Percentiles rank a stretch among this genome's conserved stretches.
These are phyloP conservation scores for Fusarium tjaetaba DNA, from an alignment of 2,329 filamentous ascomycete species.

Conservation along the genomic window DNA sequence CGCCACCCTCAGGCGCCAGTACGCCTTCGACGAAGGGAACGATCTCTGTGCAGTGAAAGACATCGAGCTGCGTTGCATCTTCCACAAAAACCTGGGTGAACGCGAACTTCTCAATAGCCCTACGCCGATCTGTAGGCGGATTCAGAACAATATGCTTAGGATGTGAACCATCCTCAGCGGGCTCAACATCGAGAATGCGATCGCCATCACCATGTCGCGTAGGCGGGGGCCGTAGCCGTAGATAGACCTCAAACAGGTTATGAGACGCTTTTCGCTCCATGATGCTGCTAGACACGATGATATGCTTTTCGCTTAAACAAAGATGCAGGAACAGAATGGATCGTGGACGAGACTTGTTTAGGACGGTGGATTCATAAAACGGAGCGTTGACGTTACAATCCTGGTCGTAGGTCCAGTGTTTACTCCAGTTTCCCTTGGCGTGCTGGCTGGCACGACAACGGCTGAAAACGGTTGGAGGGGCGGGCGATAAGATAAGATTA, in stretches of 20 bases:
- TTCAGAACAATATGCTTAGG: slow-evolving; percentile 80
- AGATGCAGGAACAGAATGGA: slow-evolving; percentile 15
- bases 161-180: slow-evolving; percentile 53
- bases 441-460: slow-evolving; percentile 39
- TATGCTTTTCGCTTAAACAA: slow-evolving; percentile 10
- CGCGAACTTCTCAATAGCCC: slow-evolving; percentile 91
- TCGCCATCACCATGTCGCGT: slow-evolving; percentile 59
- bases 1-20: slow-evolving; percentile 74
- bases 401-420: slow-evolving; percentile 15
- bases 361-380: slow-evolving; percentile 36
- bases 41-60: slow-evolving; percentile 85
- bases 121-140: slow-evolving; percentile 84
- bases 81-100: slow-evolving; percentile 96
- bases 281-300: slow-evolving; percentile 10
- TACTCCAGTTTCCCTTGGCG: slow-evolving; percentile 14
- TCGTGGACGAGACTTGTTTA: slow-evolving; percentile 19
- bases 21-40: slow-evolving; percentile 83
- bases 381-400: slow-evolving; percentile 28
- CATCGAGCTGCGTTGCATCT: slow-evolving; percentile 81
- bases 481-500: slow-evolving; percentile 26
- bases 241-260: slow-evolving; percentile 88
- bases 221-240: slow-evolving; percentile 81
- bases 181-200: slow-evolving; percentile 83
- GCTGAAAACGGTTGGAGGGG: not conserved
- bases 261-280: slow-evolving; percentile 56